Base-by-base conservation (phyloP, 257 asterid species). In the Vinca minor region DNA sequence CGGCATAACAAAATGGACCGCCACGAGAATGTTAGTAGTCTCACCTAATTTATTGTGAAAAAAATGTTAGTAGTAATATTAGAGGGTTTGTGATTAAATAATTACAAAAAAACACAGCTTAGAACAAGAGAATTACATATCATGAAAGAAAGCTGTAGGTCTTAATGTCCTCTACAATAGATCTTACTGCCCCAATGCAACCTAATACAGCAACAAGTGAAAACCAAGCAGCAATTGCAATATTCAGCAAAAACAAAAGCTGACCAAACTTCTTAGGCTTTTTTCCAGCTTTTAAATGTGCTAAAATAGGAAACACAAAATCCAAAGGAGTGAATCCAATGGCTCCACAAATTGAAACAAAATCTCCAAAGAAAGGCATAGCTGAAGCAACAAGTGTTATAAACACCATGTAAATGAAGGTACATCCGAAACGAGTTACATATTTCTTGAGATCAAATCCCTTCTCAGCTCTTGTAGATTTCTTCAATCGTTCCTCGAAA, bases 281-380 rank as follows among this genome's bases (percentile, higher is more conserved):
- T 67, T 70, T 78, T 10, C 89, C 86, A 11, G 86, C 84, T 65
- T 74, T 81, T 57, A 83, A 59, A 69, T 78, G 73, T 35, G 86
- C 89, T 56, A 81, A 18, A 61, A 68, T 78, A 5, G 89, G 89
- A 61, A 83, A 83, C 26, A 83, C 86, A 39, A 83, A 83, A 45
- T 83, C 86, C 49, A 83, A 44, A 1, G 86, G 89, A 45, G 89
- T 81, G 72, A 83, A 83, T 20, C 89, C 89, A 63, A 83, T 63
- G 42, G 89, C 86, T 68, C 89, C 89, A 62, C 89, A 83, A 34
- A 83, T 83, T 32, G 86, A 72, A 36, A 83, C 89, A 45, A 83
- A 81, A 60, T 83, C 89, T 63, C 85, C 89, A 41, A 83, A 83
- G 47, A 81, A 83, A 0, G 89, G 89, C 84, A 77, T 70, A 28